Percentiles rank a stretch among this genome's conserved stretches.
Conservation (phyloP, 2,329 filamentous ascomycete genomes). For the Trichoderma polysporum region DNA sequence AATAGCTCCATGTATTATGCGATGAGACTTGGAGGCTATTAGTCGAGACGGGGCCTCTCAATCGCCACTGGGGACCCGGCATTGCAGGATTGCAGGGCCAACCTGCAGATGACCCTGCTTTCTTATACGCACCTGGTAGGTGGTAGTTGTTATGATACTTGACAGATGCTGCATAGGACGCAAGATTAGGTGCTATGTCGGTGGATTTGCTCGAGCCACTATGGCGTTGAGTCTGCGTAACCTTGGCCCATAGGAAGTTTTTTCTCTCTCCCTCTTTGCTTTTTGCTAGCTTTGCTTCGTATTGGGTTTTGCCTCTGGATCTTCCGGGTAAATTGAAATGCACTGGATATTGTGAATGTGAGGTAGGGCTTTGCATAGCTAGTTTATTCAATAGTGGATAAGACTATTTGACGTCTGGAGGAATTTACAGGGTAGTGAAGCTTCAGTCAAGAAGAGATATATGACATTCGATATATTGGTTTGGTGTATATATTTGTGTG, state of each 20-base stretch:
- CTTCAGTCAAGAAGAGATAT: neutral
- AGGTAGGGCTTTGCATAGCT: neutral
- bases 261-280: neutral
- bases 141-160: conserved; percentile 4
- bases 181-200: conserved; percentile 6
- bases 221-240: neutral
- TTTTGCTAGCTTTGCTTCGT: neutral
- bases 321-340: neutral
- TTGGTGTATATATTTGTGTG: neutral
- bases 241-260: neutral
- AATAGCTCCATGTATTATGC: conserved; percentile 12
- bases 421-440: neutral
- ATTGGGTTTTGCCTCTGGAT: conserved; percentile 12
- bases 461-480: neutral
- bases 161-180: conserved; percentile 9
- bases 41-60: conserved; percentile 3
- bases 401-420: neutral
- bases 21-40: conserved; percentile 4
- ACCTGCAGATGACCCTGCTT: conserved; percentile 8
- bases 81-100: conserved; percentile 11
- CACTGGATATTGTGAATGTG: neutral
- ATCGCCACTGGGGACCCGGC: conserved; percentile 9
- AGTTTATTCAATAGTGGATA: neutral
- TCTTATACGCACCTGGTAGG: neutral
- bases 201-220: neutral